A percentile compares a stretch with the other conserved stretches of the same genome.
phyloP scores from a whole-genome alignment of 163 green algal genomes.

The Chlamydomonas reinhardtii region DNA sequence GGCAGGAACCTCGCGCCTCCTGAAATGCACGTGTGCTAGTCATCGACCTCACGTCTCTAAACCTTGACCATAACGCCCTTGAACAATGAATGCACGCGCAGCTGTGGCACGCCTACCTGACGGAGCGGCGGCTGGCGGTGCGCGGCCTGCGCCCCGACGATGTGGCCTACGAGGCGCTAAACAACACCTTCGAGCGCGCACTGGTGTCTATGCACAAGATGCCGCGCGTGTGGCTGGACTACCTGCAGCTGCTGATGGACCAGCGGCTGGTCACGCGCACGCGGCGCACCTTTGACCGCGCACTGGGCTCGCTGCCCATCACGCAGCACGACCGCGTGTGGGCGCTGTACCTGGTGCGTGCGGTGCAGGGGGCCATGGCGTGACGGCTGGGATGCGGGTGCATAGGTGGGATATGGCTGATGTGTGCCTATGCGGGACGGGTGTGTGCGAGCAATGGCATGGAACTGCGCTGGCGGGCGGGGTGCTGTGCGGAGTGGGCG shows the following conservation, averaged over 20 bases:
- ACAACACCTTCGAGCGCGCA: conserved; percentile 95
- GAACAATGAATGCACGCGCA: conserved; percentile 65
- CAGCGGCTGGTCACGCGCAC: conserved; percentile 83
- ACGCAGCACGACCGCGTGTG: conserved; percentile 98
- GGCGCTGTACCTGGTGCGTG: conserved; percentile 91
- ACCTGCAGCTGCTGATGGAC: conserved; percentile 89
- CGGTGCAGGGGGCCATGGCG: too few relatives aligned
- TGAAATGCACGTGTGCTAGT: too few relatives aligned
- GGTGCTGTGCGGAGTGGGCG: too few relatives aligned
- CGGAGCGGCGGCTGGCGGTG: conserved; percentile 80
- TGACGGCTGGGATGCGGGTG: too few relatives aligned
- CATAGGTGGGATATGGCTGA: neutral
- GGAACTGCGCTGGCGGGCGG: too few relatives aligned
- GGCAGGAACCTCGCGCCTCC: too few relatives aligned
- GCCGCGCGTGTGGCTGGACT: conserved; percentile 96
- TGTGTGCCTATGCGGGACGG: too few relatives aligned
- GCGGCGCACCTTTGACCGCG: conserved; percentile 87
- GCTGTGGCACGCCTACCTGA: conserved; percentile 95
- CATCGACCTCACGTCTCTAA: too few relatives aligned
- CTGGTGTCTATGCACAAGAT: conserved; percentile 99
- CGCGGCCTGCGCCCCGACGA: conserved; percentile 71
- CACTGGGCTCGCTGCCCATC: conserved; percentile 93
- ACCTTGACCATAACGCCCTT: too few relatives aligned
- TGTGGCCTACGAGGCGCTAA: conserved; percentile 77
- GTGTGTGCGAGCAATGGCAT: too few relatives aligned